These are phyloP conservation scores for Phytomonas serpens DNA, from an alignment of 208 protist genomes.

Conservation along the genomic window DNA sequence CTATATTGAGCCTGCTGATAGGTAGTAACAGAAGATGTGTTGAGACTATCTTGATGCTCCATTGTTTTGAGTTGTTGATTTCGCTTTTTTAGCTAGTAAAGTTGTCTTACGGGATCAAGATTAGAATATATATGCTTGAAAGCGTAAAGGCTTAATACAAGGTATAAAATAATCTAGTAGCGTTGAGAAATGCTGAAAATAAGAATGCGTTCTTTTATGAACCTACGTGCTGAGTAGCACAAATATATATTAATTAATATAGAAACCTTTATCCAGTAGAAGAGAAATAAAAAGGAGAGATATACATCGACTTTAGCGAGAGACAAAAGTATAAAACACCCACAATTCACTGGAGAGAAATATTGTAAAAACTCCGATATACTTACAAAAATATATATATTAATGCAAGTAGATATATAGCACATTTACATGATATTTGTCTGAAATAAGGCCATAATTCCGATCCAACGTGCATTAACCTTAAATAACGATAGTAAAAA, in stretches of 20 bases:
- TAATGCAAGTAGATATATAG: not conserved
- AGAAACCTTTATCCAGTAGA: not conserved
- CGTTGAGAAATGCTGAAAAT: slow-evolving; percentile 7
- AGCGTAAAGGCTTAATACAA: not conserved
- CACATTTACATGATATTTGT: slow-evolving; percentile 1
- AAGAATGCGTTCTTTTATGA: not conserved
- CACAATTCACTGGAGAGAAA: not conserved
- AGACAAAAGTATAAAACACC: slow-evolving; percentile 13
- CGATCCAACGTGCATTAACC: not conserved
- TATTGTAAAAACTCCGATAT: not conserved
- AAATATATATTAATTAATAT: slow-evolving; percentile 12
- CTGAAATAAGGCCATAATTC: not conserved
- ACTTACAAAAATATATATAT: slow-evolving; percentile 10
- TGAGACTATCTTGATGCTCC: slow-evolving; percentile 8
- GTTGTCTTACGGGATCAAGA: not conserved
- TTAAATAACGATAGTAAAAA: not conserved
- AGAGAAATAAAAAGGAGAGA: slow-evolving; percentile 3
- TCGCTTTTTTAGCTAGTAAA: not conserved
- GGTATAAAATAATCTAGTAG: not conserved
- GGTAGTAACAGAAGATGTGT: slow-evolving; percentile 13
- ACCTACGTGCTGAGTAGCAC: slow-evolving; percentile 1
- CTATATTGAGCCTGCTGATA: slow-evolving; percentile 2
- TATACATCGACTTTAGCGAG: not conserved
- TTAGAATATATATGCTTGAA: not conserved
- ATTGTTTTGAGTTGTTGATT: not conserved